Base-by-base conservation (phyloP, 2,329 filamentous ascomycete genomes). In the Clonostachys rhizophaga region DNA sequence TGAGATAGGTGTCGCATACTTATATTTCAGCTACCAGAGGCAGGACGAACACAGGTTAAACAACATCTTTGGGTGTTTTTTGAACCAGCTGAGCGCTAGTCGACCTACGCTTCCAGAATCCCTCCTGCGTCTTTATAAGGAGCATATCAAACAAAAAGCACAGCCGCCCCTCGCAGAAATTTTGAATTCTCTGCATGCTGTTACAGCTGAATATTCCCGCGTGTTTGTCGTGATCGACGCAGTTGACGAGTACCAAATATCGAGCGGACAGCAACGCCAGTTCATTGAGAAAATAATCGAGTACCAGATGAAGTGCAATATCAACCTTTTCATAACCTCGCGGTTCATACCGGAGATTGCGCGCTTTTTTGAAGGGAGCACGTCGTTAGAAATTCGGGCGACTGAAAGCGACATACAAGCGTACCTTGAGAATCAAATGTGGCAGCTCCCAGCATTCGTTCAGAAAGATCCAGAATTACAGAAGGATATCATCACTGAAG, bases 11-110 rank as follows among this genome's bases (percentile, higher is more conserved):
- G 57, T 79, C 17, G 69, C 67, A 0, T 78, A 70, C 30, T n/a
- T 77, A 0, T 80, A 73, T 44, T 74, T 66, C 56, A 69, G 72
- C 46, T 75, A 68, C 49, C 56, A 56, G 14, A 56, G 57, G 5
- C 52, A 64, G 6, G 47, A 64, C 1, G 60, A 74, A 13, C 71
- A 77, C 40, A 63, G 48, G 0, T 33, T 54, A 2, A 49, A 58
- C 1, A 18, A 59, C 34, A 46, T 74, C 0, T 44, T 71, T 1
- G 46, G 55, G 2, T 65, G 54, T 45, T 20, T 75, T 0, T 41
- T 72, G 5, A 68, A 60, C 45, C 70, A 75, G 50, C 53, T 75
- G 5, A 47, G 47, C 3, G 49, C 64, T 5, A n/a, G 14, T 10
- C 37, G 18, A 13, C 42, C 49, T 5, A 49, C 52, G 5, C 8